These are phyloP conservation scores for Colletotrichum kahawae DNA, from an alignment of 2,329 filamentous ascomycete genomes.

Conservation along the genomic window DNA sequence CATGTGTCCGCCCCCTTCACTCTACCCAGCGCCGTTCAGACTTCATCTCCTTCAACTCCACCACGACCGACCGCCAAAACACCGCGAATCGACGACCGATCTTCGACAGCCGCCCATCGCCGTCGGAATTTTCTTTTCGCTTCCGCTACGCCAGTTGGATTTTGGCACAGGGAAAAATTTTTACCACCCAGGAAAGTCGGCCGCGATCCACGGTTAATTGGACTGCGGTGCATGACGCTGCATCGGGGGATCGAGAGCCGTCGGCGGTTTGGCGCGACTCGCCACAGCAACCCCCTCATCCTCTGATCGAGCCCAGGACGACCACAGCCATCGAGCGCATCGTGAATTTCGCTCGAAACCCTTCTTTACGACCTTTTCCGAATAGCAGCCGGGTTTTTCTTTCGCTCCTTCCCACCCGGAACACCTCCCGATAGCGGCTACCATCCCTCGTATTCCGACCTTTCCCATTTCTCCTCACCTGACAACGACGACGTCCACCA, in stretches of 20 bases:
- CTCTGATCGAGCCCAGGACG: conserved; percentile 19
- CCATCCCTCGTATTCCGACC: conserved; percentile 13
- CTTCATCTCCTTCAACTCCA: conserved; percentile 24
- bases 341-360: conserved; percentile 13
- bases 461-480: conserved; percentile 21
- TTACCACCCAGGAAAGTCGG: not conserved
- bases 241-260: conserved; percentile 38
- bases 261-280: conserved; percentile 43
- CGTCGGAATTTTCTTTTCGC: conserved; percentile 12
- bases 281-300: conserved; percentile 33
- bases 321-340: conserved; percentile 25
- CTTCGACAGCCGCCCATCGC: conserved; percentile 10
- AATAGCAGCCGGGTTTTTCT: not conserved
- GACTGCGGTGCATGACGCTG: conserved; percentile 37
- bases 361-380: conserved; percentile 3
- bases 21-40: conserved; percentile 23
- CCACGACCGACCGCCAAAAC: conserved; percentile 19
- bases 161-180: not conserved
- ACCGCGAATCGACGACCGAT: conserved; percentile 17
- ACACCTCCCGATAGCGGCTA: not conserved
- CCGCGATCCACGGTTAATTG: conserved; percentile 9
- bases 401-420: conserved; percentile 21
- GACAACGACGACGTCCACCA: conserved; percentile 35
- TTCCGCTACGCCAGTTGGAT: conserved; percentile 5
- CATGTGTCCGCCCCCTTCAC: conserved; percentile 23